Evolutionary conservation across 2,329 filamentous ascomycete genomes (phyloP), one percentile per base, ranked within the genome.

Genomic region (Calonectria ilicicola): DNA sequence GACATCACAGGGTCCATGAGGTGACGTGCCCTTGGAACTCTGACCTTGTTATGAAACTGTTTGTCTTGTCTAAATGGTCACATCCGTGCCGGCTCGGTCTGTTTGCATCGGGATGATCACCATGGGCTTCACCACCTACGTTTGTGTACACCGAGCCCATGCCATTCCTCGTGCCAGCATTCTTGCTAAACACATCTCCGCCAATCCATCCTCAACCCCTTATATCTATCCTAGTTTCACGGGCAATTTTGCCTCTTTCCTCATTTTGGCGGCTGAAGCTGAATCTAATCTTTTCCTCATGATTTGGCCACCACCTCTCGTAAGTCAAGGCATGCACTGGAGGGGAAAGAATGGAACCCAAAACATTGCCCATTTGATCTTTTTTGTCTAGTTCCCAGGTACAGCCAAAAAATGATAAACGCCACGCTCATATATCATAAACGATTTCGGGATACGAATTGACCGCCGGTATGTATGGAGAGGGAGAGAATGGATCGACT

Each of bases 361-460:
- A 74, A 74, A 68, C 67, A 70, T 72, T 76, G 76, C 65, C 75
- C 72, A 76, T 74, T 69, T 72, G 68, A 72, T 68, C 73, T 76
- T 64, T 74, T 78, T 79, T 78, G 75, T 81, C 79, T 79, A 80
- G 74, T 80, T 77, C 79, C 80, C 73, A 73, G 74, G 74, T 78
- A 75, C 72, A 76, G 60, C 73, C 76, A 79, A 75, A 78, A 75
- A 80, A 77, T 65, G 53, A 60, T 69, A 79, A 83, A 84, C 82
- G 82, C 82, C 82, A 69, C 82, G 82, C 82, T 84, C 76, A 82
- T 82, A 79, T 79, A 82, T 77, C 69, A 80, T 76, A 79, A 78
- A 76, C 56, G 72, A 77, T 77, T 73, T 74, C 67, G 65, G 62
- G 65, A 58, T 47, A 29, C 73, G 63, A 74, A 72, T 76, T 75